Evolutionary conservation across 2,329 filamentous ascomycete species (phyloP), one percentile per base, ranked within the genome.

Genomic region (Paraphoma chrysanthemicola): DNA sequence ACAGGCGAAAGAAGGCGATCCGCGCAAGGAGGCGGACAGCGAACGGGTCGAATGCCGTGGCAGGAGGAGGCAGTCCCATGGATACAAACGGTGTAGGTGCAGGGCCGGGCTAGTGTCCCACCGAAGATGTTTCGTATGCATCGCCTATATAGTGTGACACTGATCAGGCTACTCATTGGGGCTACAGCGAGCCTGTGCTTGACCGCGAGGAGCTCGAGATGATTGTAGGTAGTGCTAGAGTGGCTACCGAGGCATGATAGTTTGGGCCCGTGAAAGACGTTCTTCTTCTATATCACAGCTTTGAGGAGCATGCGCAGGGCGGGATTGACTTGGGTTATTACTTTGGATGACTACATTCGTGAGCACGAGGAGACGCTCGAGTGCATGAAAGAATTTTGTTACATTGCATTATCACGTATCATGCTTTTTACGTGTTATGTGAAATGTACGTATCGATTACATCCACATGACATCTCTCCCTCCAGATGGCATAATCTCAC

Each of bases 41-140:
- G 9, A 73, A 75, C 44, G 72, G 74, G 14, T 61, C 66, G 12
- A 66, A 63, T 36, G 64, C 59, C 10, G 68, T 60, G 4, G 68
- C 60, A 5, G 69, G 62, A 29, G 68, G 62, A 29, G 75, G 73
- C 11, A 77, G 75, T 62, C 75, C 76, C 0, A 78, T 79, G 76
- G 76, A 79, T 57, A 77, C 76, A 7, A 78, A 78, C 33, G 76
- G 76, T 31, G 68, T 74, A 16, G 71, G 68, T 12, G 68, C 64
- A 28, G 72, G 23, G 23, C 23, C 60, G 10, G 66, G 61, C 43
- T 69, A 67, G 61, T 17, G 29, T 41, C 31, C 39, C 29, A 9
- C 6, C 36, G 30, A 45, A 12, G 11, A 44, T 23, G 6, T 12
- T 23, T 44, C 42, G 16, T 14, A 18, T 36, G 33, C 17, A 28